These are phyloP conservation scores for Trametes punicea DNA, from an alignment of 768 basidiomycete species.

Conservation along the genomic window DNA sequence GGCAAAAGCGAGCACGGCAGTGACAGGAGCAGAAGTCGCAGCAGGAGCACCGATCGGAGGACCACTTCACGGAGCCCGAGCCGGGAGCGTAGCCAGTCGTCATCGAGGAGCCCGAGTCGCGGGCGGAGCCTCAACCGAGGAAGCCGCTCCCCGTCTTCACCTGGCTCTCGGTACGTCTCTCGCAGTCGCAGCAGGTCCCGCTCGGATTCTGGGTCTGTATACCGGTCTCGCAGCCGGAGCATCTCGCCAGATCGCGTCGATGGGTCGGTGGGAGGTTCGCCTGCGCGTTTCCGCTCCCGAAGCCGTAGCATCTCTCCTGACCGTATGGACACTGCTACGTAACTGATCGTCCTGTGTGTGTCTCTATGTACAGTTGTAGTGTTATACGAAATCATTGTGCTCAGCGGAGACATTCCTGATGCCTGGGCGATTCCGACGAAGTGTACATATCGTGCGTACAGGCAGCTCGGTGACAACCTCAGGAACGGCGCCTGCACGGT, in stretches of 20 bases:
- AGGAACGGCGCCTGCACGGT: too few species aligned
- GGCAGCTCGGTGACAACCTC: too few species aligned
- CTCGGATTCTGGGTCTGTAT: conserved; percentile 36
- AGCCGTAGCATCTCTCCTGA: conserved; percentile 39
- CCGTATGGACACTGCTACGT: conserved; percentile 34
- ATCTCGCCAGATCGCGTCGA: conserved; percentile 46
- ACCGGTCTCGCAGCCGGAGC: conserved; percentile 56
- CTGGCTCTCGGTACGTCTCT: conserved; percentile 59
- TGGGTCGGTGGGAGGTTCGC: conserved; percentile 12
- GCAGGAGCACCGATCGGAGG: conserved; percentile 31
- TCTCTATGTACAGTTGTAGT: not conserved
- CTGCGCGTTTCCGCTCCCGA: conserved; percentile 28
- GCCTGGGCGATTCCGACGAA: too few species aligned
- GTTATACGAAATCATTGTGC: too few species aligned
- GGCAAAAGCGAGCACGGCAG: conserved; percentile 56
- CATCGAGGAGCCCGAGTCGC: conserved; percentile 10
- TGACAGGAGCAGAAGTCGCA: conserved; percentile 36
- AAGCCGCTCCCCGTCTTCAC: conserved; percentile 37
- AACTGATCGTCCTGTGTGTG: conserved; percentile 9
- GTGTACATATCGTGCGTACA: too few species aligned
- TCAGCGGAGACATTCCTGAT: too few species aligned
- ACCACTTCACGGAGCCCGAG: conserved; percentile 5
- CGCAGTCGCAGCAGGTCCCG: conserved; percentile 59
- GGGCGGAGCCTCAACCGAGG: conserved; percentile 3
- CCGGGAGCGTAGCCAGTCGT: not conserved